A percentile compares a stretch with the other conserved stretches of the same genome.
phyloP scores from a whole-genome alignment of 352 stramenopile species.

The Pythium biforme region DNA sequence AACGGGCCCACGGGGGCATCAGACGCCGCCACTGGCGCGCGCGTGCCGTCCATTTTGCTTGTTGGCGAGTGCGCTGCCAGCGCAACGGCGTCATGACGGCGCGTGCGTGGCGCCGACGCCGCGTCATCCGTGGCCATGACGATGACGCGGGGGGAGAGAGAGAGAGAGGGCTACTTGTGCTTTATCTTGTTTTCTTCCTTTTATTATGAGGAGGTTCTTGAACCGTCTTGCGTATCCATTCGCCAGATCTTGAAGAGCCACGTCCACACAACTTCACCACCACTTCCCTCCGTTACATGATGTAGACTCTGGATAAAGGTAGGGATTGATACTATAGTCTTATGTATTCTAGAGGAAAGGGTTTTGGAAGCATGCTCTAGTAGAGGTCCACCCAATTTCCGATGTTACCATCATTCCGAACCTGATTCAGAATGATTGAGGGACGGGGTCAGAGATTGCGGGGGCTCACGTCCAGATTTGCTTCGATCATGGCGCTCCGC shows the following conservation, averaged over 20 bases:
- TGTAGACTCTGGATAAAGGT: too few relatives aligned
- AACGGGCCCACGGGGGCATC: too few relatives aligned
- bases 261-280: not conserved
- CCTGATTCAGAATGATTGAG: not conserved
- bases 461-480: too few relatives aligned
- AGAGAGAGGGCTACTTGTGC: too few relatives aligned
- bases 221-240: not conserved
- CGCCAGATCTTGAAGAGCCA: conserved; percentile 11
- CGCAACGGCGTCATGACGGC: not conserved
- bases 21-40: not conserved
- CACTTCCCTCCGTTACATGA: conserved; percentile 2
- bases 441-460: too few relatives aligned
- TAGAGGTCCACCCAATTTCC: not conserved
- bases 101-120: not conserved
- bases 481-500: conserved; percentile 1
- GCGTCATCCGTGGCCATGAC: not conserved
- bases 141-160: not conserved
- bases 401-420: not conserved
- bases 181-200: too few relatives aligned
- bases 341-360: not conserved
- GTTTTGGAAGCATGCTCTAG: not conserved
- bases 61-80: not conserved
- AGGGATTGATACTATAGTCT: too few relatives aligned
- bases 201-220: too few relatives aligned
- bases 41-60: conserved; percentile 2